Conservation (phyloP, 768 basidiomycete species). For the Xanthoconium purpureum region DNA sequence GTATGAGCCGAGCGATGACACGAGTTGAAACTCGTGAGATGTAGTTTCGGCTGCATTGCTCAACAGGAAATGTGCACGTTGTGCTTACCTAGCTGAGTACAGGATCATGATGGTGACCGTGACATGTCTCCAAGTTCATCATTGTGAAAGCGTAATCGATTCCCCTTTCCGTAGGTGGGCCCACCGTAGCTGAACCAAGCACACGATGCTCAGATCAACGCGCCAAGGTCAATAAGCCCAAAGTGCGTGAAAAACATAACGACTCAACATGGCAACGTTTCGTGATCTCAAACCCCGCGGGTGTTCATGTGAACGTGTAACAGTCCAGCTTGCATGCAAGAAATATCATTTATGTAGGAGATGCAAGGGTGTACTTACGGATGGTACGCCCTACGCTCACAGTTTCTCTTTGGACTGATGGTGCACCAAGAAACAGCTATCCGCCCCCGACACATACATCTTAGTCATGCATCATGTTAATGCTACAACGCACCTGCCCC, state of each 20-base stretch:
- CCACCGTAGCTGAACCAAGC: background rate
- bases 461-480: conserved; percentile 39
- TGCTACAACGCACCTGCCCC: conserved; percentile 66
- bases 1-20: background rate
- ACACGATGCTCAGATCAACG: conserved; percentile 18
- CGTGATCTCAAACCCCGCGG: background rate
- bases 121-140: background rate
- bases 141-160: background rate
- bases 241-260: conserved; percentile 10
- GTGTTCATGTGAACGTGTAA: background rate
- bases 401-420: conserved; percentile 17
- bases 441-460: conserved; percentile 37
- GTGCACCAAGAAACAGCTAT: conserved; percentile 21
- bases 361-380: conserved; percentile 58
- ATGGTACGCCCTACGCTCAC: conserved; percentile 26
- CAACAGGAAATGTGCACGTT: background rate
- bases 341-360: conserved; percentile 41
- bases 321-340: conserved; percentile 19
- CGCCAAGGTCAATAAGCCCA: conserved; percentile 23
- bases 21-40: background rate
- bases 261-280: conserved; percentile 24
- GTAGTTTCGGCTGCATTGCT: background rate
- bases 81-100: conserved; percentile 3
- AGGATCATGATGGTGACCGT: background rate
- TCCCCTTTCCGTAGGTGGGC: background rate